Conservation (phyloP, 352 stramenopile genomes). For the Phytophthora capsici region DNA sequence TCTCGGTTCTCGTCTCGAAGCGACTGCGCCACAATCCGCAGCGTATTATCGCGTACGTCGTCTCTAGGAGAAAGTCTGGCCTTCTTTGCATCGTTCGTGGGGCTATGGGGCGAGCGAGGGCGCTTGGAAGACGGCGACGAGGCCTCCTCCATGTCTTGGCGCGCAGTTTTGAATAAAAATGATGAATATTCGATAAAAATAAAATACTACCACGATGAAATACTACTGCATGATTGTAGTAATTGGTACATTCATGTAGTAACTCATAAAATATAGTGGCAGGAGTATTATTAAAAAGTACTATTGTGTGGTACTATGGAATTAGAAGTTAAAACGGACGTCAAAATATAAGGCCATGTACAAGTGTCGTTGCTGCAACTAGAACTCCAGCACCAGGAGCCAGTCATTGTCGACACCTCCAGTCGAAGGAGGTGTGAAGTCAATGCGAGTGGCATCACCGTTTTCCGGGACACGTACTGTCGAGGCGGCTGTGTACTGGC, state of each 20-base stretch:
- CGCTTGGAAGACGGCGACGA: slow-evolving; percentile 8
- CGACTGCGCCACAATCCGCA: slow-evolving; percentile 48
- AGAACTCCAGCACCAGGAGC: not conserved
- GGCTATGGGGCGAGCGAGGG: not conserved
- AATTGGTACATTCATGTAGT: too few relatives aligned
- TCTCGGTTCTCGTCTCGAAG: slow-evolving; percentile 49
- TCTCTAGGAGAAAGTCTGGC: slow-evolving; percentile 9
- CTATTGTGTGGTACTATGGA: too few relatives aligned
- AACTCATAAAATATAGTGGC: too few relatives aligned
- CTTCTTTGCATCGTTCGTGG: not conserved
- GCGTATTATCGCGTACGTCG: slow-evolving; percentile 31
- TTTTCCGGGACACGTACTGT: not conserved
- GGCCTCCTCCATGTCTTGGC: not conserved
- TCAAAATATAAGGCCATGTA: too few relatives aligned
- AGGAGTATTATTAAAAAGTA: too few relatives aligned
- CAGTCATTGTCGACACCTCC: not conserved
- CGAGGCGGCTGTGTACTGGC: not conserved
- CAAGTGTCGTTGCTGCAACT: too few relatives aligned
- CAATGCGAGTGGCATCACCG: not conserved
- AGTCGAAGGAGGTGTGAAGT: not conserved
- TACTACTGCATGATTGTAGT: too few relatives aligned
- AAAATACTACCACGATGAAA: too few relatives aligned
- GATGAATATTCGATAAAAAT: too few relatives aligned
- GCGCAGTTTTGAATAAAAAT: too few relatives aligned
- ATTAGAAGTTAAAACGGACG: too few relatives aligned